A percentile compares a stretch with the other conserved stretches of the same genome.
Evolutionary conservation across 2,329 filamentous ascomycete genomes (phyloP).

Genomic region (Fusarium caatingaense): DNA sequence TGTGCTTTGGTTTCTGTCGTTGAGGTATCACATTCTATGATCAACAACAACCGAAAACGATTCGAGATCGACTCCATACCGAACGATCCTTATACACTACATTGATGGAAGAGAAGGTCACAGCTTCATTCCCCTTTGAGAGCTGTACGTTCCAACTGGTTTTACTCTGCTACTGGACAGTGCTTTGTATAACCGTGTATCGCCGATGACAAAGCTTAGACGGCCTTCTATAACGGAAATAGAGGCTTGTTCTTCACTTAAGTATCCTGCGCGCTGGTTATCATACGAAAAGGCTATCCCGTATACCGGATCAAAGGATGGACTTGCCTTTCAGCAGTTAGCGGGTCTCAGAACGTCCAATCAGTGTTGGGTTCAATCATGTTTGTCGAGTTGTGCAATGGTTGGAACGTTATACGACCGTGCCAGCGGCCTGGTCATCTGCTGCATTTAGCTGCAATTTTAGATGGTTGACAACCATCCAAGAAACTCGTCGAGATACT

Average conservation of each 20-base stretch:
- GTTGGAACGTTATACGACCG: not conserved
- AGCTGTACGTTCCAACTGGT: not conserved
- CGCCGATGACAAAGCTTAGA: not conserved
- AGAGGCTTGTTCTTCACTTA: not conserved
- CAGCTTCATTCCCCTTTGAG: not conserved
- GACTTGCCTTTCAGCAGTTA: not conserved
- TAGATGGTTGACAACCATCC: not conserved
- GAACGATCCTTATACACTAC: slow-evolving; percentile 9
- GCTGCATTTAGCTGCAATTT: not conserved
- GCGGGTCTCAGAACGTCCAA: not conserved
- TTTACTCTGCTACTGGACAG: not conserved
- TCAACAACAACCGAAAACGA: slow-evolving; percentile 1
- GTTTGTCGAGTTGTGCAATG: not conserved
- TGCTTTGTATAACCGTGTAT: not conserved
- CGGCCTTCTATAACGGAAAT: too few species aligned
- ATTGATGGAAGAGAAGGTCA: not conserved
- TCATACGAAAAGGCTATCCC: not conserved
- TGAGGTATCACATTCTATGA: not conserved
- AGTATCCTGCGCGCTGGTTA: not conserved
- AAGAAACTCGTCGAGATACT: not conserved
- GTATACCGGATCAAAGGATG: too few species aligned
- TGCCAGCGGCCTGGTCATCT: not conserved
- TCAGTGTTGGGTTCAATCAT: slow-evolving; percentile 15
- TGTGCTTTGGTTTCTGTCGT: not conserved
- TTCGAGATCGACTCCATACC: not conserved